Evolutionary conservation across 441 rosid species (phyloP).

Genomic region (Omphalea diandra): DNA sequence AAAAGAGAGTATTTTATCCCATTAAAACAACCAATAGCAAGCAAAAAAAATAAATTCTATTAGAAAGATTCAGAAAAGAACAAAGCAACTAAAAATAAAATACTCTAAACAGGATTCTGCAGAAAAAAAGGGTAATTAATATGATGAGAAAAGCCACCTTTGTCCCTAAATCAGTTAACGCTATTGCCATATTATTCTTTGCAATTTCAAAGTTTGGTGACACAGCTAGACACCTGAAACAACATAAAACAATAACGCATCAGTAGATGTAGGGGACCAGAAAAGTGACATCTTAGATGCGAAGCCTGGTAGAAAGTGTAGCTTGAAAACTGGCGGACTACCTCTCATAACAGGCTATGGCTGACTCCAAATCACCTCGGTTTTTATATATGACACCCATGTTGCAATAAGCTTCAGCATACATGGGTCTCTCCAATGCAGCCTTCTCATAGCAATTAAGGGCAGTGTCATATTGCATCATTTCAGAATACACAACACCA

Average conservation of each 20-base stretch:
- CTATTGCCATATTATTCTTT: conserved; percentile 99
- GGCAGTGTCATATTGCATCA: conserved; percentile 98
- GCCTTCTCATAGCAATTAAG: conserved; percentile 95
- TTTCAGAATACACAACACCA: conserved; percentile 95
- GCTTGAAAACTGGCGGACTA: conserved; percentile 24
- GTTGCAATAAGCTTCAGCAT: conserved; percentile 98
- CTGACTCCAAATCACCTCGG: conserved; percentile 95
- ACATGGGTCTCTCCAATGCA: conserved; percentile 93
- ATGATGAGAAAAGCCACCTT: conserved; percentile 49
- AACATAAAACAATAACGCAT: conserved; percentile 24
- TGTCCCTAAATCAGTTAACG: conserved; percentile 98
- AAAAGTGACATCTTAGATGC: conserved; percentile 12
- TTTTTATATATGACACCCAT: conserved; percentile 99
- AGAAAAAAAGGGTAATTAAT: conserved; percentile 3
- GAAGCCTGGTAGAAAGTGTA: conserved; percentile 7
- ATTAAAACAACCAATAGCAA: neutral
- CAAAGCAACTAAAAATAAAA: conserved; percentile 14
- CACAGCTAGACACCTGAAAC: conserved; percentile 88
- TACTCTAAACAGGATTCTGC: neutral
- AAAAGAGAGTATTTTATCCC: no score
- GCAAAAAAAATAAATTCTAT: neutral
- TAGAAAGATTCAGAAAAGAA: conserved; percentile 6
- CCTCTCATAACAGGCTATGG: conserved; percentile 98
- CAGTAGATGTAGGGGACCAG: conserved; percentile 12
- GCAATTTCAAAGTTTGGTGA: conserved; percentile 99